Conservation (phyloP, 2,329 filamentous ascomycete genomes). For the Cladophialophora chaetospira region DNA sequence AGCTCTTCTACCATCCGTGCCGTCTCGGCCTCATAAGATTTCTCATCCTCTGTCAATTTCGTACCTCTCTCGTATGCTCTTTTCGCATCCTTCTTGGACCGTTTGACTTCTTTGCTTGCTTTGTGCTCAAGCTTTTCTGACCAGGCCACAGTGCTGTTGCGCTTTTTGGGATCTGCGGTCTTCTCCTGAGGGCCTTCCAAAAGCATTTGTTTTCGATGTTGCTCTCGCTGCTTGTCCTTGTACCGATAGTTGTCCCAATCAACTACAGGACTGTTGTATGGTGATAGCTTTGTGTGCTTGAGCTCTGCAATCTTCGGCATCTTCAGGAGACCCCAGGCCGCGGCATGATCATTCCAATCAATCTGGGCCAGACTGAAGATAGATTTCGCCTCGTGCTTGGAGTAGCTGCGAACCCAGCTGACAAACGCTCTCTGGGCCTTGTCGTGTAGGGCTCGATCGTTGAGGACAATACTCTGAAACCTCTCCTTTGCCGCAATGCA, state of each 20-base stretch:
- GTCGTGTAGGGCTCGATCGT: constrained; percentile 73
- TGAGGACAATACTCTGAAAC: constrained; percentile 60
- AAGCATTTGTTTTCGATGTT: constrained; percentile 61
- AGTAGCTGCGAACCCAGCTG: constrained; percentile 88
- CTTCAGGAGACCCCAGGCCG: constrained; percentile 81
- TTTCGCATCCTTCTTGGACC: constrained; percentile 66
- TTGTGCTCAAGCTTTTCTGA: constrained; percentile 70
- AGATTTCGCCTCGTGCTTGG: constrained; percentile 83
- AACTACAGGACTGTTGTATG: constrained; percentile 62
- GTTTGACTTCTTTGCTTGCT: constrained; percentile 61
- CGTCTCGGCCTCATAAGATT: constrained; percentile 63
- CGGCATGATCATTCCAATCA: constrained; percentile 79
- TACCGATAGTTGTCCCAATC: constrained; percentile 71
- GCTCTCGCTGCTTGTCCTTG: constrained; percentile 71
- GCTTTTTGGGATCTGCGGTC: constrained; percentile 43
- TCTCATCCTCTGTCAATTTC: constrained; percentile 71
- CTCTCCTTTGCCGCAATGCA: constrained; percentile 58
- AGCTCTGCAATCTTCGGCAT: constrained; percentile 94
- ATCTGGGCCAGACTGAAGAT: constrained; percentile 84
- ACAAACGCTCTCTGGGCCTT: constrained; percentile 91
- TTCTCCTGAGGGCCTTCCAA: constrained; percentile 38
- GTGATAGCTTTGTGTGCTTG: constrained; percentile 70
- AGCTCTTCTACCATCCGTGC: constrained; percentile 66
- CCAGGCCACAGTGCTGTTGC: constrained; percentile 68
- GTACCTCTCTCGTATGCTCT: constrained; percentile 64